Percentiles rank a stretch among this genome's conserved stretches.
Evolutionary conservation across 2,329 filamentous ascomycete species (phyloP).

Genomic region (Trichoderma semiorbis): DNA sequence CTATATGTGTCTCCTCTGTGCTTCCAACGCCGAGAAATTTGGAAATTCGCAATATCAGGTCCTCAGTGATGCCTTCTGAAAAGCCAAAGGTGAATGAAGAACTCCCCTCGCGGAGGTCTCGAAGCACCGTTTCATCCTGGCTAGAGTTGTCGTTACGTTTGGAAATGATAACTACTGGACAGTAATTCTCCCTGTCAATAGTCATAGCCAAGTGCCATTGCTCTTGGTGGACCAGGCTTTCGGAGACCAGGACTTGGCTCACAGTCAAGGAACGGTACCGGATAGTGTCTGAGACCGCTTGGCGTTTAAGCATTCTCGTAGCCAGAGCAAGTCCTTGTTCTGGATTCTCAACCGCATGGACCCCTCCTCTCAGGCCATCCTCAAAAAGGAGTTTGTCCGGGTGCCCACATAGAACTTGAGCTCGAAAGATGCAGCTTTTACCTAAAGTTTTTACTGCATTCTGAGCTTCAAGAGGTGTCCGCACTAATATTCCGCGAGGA

Average conservation of each 20-base stretch:
- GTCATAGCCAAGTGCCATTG: constrained; percentile 42
- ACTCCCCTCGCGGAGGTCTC: neutral
- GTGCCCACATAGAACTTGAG: constrained; percentile 26
- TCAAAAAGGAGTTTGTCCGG: constrained; percentile 18
- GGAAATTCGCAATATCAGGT: constrained; percentile 22
- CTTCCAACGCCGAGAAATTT: neutral
- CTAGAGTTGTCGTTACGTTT: constrained; percentile 23
- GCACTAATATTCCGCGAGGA: constrained; percentile 24
- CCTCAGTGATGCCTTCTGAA: constrained; percentile 27
- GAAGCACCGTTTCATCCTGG: constrained; percentile 18
- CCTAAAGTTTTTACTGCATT: constrained; percentile 24
- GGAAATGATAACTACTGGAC: constrained; percentile 38
- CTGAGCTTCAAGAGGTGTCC: constrained; percentile 23
- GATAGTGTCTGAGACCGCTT: neutral
- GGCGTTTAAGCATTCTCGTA: constrained; percentile 22
- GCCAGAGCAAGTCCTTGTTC: constrained; percentile 23
- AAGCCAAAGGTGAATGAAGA: constrained; percentile 27
- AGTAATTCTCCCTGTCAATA: constrained; percentile 40
- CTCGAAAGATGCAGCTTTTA: constrained; percentile 26
- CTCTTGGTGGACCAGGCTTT: constrained; percentile 29
- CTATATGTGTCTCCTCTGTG: constrained; percentile 19
- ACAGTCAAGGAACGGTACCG: constrained; percentile 19
- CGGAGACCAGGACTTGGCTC: constrained; percentile 36
- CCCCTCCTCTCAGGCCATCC: constrained; percentile 15
- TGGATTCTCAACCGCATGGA: constrained; percentile 16